Conservation (phyloP, 176 grass and related monocot genomes). For the Tillandsia fasciculata region DNA sequence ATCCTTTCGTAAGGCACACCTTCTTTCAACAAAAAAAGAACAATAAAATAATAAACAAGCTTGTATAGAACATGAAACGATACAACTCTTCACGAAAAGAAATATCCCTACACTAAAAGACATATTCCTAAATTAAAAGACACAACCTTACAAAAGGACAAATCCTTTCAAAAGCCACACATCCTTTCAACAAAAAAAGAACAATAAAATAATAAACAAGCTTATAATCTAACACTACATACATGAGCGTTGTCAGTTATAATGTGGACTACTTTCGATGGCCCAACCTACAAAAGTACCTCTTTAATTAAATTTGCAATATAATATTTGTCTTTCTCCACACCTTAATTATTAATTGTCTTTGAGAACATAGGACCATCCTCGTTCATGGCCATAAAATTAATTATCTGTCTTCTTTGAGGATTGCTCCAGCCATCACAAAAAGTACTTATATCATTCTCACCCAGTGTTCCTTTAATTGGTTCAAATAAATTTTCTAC, state of each 20-base stretch:
- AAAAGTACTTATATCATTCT: slow-evolving; percentile 1
- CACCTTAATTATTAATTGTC: background rate
- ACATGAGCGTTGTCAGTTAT: slow-evolving; percentile 5
- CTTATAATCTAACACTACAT: background rate
- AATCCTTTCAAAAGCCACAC: too few relatives aligned
- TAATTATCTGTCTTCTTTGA: slow-evolving; percentile 1
- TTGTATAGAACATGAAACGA: too few relatives aligned
- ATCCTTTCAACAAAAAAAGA: too few relatives aligned
- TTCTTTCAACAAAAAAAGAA: too few relatives aligned
- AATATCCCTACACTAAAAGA: too few relatives aligned
- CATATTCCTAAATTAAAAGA: too few relatives aligned
- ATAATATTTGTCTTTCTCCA: slow-evolving; percentile 2
- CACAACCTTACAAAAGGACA: too few relatives aligned
- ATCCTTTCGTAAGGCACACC: too few relatives aligned
- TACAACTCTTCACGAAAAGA: too few relatives aligned
- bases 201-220: too few relatives aligned
- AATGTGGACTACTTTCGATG: slow-evolving; percentile 6
- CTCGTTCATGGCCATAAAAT: slow-evolving; percentile 9
- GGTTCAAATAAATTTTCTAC: background rate
- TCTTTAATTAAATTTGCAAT: slow-evolving; percentile 1
- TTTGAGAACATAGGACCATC: background rate
- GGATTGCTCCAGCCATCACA: slow-evolving; percentile 8
- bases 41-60: too few relatives aligned
- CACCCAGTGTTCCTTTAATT: background rate
- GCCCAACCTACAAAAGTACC: background rate